phyloP scores from a whole-genome alignment of 2,329 filamentous ascomycete genomes.

The Colletotrichum sp. region DNA sequence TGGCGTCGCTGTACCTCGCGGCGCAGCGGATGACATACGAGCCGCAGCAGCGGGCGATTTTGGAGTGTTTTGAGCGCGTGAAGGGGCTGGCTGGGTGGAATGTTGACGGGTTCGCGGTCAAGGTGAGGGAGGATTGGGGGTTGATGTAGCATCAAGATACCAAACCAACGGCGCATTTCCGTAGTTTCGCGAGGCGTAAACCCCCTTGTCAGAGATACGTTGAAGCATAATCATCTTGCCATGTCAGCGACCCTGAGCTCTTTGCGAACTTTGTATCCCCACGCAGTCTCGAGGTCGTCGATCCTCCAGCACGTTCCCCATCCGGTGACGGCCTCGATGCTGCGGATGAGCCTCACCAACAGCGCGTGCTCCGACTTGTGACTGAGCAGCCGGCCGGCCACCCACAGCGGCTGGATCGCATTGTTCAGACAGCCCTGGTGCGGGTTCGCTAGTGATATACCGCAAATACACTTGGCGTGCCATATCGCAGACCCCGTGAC shows the following conservation, averaged over 20 bases:
- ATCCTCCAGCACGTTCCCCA: slow-evolving; percentile 61
- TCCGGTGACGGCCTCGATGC: slow-evolving; percentile 56
- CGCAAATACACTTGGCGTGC: slow-evolving; percentile 61
- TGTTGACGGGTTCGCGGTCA: slow-evolving; percentile 26
- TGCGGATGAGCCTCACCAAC: slow-evolving; percentile 48
- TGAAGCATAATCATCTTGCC: not conserved
- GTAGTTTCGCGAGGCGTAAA: not conserved
- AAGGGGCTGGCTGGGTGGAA: slow-evolving; percentile 47
- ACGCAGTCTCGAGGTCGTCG: slow-evolving; percentile 49
- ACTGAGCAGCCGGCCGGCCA: slow-evolving; percentile 59
- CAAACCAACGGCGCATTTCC: not conserved
- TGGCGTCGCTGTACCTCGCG: slow-evolving; percentile 50
- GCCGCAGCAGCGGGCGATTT: slow-evolving; percentile 48
- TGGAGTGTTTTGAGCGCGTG: slow-evolving; percentile 42
- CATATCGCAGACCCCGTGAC: slow-evolving; percentile 48
- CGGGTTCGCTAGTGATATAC: slow-evolving; percentile 60
- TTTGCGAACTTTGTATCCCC: slow-evolving; percentile 39
- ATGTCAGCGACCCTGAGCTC: not conserved
- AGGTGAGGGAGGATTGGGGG: slow-evolving; percentile 31
- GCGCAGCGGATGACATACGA: slow-evolving; percentile 53
- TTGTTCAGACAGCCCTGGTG: slow-evolving; percentile 63
- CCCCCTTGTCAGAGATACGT: not conserved
- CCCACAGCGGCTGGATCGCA: slow-evolving; percentile 61
- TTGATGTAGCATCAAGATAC: not conserved
- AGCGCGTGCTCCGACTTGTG: slow-evolving; percentile 49